Evolutionary conservation across 805 yeast genomes (phyloP).

Genomic region (Hanseniaspora taiwanica): DNA sequence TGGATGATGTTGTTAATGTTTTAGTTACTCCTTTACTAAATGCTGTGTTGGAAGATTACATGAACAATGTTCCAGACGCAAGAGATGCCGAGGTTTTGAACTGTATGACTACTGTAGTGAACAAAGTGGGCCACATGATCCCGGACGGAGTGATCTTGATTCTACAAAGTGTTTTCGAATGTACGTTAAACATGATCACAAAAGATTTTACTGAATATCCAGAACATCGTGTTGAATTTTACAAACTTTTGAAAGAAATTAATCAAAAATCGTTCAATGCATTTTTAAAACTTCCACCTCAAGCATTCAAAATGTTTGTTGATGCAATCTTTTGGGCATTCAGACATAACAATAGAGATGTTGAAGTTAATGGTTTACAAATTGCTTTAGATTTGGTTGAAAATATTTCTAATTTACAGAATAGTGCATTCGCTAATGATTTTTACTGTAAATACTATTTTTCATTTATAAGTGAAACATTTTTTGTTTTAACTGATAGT

Average conservation of each 20-base stretch:
- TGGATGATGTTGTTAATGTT: conserved; percentile 71
- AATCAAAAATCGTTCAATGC: conserved; percentile 78
- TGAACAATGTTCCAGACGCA: conserved; percentile 82
- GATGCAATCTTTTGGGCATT: conserved; percentile 97
- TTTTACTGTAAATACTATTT: conserved; percentile 83
- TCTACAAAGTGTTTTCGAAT: conserved; percentile 82
- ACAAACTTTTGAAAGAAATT: conserved; percentile 77
- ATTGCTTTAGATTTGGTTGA: conserved; percentile 71
- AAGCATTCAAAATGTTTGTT: conserved; percentile 78
- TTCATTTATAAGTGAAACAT: conserved; percentile 82
- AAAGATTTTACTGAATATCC: conserved; percentile 94
- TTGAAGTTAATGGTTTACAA: conserved; percentile 81
- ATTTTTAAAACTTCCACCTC: conserved; percentile 75
- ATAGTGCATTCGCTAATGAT: conserved; percentile 60
- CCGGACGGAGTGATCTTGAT: conserved; percentile 83
- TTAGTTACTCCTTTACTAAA: conserved; percentile 71
- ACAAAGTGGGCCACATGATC: conserved; percentile 74
- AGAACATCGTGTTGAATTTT: conserved; percentile 94
- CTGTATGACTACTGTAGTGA: conserved; percentile 84
- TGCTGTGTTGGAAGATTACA: conserved; percentile 83
- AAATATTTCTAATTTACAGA: conserved; percentile 69
- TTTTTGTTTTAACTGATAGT: conserved; percentile 86
- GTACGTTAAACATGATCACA: conserved; percentile 90
- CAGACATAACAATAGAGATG: conserved; percentile 94
- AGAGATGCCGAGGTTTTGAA: conserved; percentile 95